Base-by-base conservation (phyloP, 352 stramenopile species). In the Phytophthora capsici region DNA sequence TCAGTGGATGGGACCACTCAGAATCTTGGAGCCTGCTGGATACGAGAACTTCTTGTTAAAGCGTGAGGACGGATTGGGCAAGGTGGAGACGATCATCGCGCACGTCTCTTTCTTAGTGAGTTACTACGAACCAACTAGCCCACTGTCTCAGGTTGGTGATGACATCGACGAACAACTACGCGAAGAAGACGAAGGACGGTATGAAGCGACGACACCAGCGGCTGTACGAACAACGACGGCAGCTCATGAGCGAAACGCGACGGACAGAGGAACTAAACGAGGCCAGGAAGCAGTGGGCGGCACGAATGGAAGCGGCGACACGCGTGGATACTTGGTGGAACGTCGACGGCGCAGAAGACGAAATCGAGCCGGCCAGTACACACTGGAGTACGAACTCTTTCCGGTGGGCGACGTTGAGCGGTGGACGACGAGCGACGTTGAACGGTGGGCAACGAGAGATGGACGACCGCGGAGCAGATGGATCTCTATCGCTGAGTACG, bases 361-460 rank as follows among this genome's bases (percentile, higher is more conserved):
- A 0, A 63, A 63, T 4, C 6, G 2, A 0, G 44, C 55, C 5
- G 55, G 55, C 1, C 55, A 63, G 10, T 55, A 63, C 17, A 25
- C 25, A 0, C 5, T 56, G 0, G 44, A 63, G 4, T 49, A 56
- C 36, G 44, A 56, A 12, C 4, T 50, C 1, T 25, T n/a, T 12
- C 34, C 44, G 6, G 32, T 38, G 10, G 32, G 2, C 32, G 10
- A 38, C 14, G 10, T 14, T n/a, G n/a, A n/a, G n/a, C n/a, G n/a
- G n/a, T n/a, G n/a, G n/a, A n/a, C n/a, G n/a, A n/a, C n/a, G n/a
- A n/a, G n/a, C n/a, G n/a, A n/a, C n/a, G n/a, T n/a, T 7, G 23
- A 5, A 2, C 28, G 2, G 30, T 19, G 7, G 8, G 47, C 20
- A 2, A 14, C 23, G 23, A 28, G 4, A 12, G 7, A 8, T 2